Evolutionary conservation across 352 stramenopile genomes (phyloP).

Genomic region (Phytophthora idaei): DNA sequence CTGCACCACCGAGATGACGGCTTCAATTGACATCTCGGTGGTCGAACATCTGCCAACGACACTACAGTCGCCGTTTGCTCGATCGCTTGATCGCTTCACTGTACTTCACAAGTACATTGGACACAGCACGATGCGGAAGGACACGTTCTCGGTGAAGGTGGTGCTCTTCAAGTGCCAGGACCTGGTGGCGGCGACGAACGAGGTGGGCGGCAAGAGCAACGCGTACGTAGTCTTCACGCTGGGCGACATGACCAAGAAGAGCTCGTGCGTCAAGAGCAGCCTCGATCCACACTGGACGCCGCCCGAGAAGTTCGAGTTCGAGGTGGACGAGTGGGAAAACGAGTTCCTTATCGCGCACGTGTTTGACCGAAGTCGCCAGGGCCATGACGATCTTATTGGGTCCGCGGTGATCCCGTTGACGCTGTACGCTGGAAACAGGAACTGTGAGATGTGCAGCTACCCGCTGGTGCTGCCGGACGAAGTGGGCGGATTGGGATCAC

Average conservation of each 20-base stretch:
- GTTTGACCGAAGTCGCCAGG: slow-evolving; percentile 63
- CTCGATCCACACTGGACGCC: slow-evolving; percentile 74
- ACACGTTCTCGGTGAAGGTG: slow-evolving; percentile 57
- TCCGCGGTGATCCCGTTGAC: slow-evolving; percentile 71
- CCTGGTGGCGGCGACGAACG: slow-evolving; percentile 48
- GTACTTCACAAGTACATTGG: slow-evolving; percentile 5
- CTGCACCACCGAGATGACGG: slow-evolving; percentile 19
- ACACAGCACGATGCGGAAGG: slow-evolving; percentile 14
- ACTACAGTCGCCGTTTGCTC: slow-evolving; percentile 11
- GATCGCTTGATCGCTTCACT: slow-evolving; percentile 5
- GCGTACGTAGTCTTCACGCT: slow-evolving; percentile 74
- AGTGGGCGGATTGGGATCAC: slow-evolving; percentile 50
- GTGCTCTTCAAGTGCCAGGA: slow-evolving; percentile 68
- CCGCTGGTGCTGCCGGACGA: slow-evolving; percentile 74
- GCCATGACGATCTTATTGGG: slow-evolving; percentile 68
- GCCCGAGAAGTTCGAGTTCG: slow-evolving; percentile 77
- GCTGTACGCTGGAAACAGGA: slow-evolving; percentile 64
- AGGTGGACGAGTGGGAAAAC: slow-evolving; percentile 65
- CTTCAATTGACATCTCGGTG: slow-evolving; percentile 20
- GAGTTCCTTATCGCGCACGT: slow-evolving; percentile 72
- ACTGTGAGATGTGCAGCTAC: slow-evolving; percentile 74
- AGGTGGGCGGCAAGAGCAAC: slow-evolving; percentile 72
- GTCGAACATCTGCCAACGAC: slow-evolving; percentile 14
- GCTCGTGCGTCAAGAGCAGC: slow-evolving; percentile 62
- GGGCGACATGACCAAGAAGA: slow-evolving; percentile 56